phyloP scores from a whole-genome alignment of 306 rosid species.

The Fragaria iinumae region DNA sequence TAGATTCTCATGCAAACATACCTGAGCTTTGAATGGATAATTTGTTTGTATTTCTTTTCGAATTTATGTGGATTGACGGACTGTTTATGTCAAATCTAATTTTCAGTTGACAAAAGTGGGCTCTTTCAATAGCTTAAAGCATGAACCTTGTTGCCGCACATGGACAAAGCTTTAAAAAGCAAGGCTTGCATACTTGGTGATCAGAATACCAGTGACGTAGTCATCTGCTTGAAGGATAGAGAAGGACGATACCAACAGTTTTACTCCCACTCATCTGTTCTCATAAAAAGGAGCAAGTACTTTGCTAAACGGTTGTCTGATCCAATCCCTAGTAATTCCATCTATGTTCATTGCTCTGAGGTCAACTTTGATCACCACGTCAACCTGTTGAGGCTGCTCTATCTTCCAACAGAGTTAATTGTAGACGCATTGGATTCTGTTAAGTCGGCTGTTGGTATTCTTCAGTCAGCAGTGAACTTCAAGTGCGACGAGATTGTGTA shows the following conservation, averaged over 20 bases:
- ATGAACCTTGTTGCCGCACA: conserved; percentile 31
- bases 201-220: conserved; percentile 17
- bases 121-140: conserved; percentile 13
- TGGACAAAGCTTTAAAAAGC: conserved; percentile 26
- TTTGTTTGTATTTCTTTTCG: not conserved
- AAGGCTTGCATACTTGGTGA: conserved; percentile 32
- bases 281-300: conserved; percentile 32
- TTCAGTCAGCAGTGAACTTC: conserved; percentile 23
- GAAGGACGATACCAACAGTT: conserved; percentile 33
- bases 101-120: conserved; percentile 14
- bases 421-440: conserved; percentile 31
- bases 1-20: not conserved
- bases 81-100: not conserved
- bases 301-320: conserved; percentile 26
- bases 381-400: conserved; percentile 29
- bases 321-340: conserved; percentile 20
- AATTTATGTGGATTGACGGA: conserved; percentile 3
- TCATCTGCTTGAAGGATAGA: conserved; percentile 30
- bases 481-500: conserved; percentile 32
- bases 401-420: conserved; percentile 25
- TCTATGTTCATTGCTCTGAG: conserved; percentile 29
- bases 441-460: conserved; percentile 28
- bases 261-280: conserved; percentile 29
- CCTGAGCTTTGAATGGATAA: not conserved
- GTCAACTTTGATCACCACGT: conserved; percentile 34